Evolutionary conservation across 331 rosid genomes (phyloP), one percentile per base, ranked within the genome.

Genomic region (Dryas integrifolia): DNA sequence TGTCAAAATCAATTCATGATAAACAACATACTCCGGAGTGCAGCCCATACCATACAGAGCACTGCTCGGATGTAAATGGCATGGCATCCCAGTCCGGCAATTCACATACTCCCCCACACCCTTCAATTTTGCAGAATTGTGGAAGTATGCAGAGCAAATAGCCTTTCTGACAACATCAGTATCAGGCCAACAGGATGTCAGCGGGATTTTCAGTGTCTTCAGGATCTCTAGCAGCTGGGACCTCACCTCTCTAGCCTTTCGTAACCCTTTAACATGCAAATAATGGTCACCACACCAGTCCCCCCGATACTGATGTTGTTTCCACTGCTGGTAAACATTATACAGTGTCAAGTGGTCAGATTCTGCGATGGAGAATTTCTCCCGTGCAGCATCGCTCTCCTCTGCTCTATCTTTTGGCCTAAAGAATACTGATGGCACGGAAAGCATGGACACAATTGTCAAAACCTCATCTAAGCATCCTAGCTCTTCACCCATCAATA

Each of bases 351-450:
- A 76, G 81, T 94, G 97, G 72, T 94, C 98, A 0, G 98, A 94
- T 58, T 94, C 98, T 6, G 98, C 97, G 43, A 94, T 83, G 57
- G 92, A 91, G 80, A 94, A 89, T 52, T 87, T 85, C 80, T 94
- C 98, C 3, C 98, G 89, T 2, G 98, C 98, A 56, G 98, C 98
- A 59, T 94, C 98, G 73, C 98, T 94, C 87, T 94, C 98, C 81
- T 94, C 98, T 38, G 82, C 92, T 69, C 97, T 77, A 76, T 94
- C 98, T 79, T 94, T 94, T n/a, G 97, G 98, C 76, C 98, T 86
- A 76, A 91, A 94, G 81, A 94, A 94, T 70, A 94, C 97, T 0
- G 97, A 94, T 5, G 98, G 98, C 43, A 94, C 98, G 0, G 98
- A 94, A 66, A 94, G 97, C 98, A 94, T 94, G 9, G 98, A 94